Evolutionary conservation across 495 filamentous ascomycete species (phyloP), one percentile per base, ranked within the genome.

Genomic region (Podospora didyma): DNA sequence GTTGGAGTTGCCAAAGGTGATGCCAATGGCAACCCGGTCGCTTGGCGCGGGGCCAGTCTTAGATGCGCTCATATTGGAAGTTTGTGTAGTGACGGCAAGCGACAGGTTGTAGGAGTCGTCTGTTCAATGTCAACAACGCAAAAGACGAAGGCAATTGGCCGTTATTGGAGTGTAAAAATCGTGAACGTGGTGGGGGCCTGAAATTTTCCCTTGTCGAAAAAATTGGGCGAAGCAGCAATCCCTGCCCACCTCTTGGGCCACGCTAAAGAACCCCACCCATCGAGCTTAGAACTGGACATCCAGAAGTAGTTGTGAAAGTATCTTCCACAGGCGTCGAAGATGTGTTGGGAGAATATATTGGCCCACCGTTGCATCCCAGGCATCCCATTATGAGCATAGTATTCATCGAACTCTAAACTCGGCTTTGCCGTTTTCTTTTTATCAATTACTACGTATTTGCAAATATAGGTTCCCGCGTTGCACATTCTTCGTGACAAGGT

Each of bases 1-100:
- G 81, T 91, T 94, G 49, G 89, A 90, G 75, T 98, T 98, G 72
- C 94, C 95, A 79, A 97, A 97, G 50, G 92, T 89, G 71, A 98
- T 90, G 73, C 94, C 94, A 75, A 98, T 98, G 63, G 88, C 88
- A 59, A 85, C 82, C 60, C 85, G 77, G 73, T 89, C 81, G 53
- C 71, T 77, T 24, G 84, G 81, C 73, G 74, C 62, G 56, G 70
- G 66, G 62, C 65, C 69, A 73, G 76, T 49, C 62, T 63, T 70
- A 48, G 62, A 53, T 52, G 74, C 74, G 48, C 62, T 68, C 74
- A 78, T 78, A 23, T 45, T 68, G 59, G 44, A 26, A 51, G 31
- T 31, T 11, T 34, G 7, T 35, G 35, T 48, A 14, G 39, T 17
- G n/a, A 42, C 39, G 39, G n/a, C 39, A 42, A 17, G 39, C 39